Percentiles rank a stretch among this genome's conserved stretches.
phyloP scores from a whole-genome alignment of 2,329 filamentous ascomycete genomes.

The Trichoderma sp. region DNA sequence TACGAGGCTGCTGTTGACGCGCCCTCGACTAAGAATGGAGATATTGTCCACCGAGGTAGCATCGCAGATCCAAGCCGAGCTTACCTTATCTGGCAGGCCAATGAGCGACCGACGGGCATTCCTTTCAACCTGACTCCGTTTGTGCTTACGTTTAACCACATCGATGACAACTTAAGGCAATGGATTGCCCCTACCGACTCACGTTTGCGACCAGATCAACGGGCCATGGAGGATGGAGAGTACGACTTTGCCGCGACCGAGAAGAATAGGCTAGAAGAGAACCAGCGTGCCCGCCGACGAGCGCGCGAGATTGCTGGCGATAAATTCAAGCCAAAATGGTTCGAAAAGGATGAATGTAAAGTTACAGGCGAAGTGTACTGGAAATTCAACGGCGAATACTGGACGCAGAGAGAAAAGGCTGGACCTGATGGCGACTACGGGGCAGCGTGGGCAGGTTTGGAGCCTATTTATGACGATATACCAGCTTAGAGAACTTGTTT shows the following conservation, averaged over 20 bases:
- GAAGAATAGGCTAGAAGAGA: conserved; percentile 93
- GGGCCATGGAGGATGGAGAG: conserved; percentile 98
- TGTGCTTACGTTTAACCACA: conserved; percentile 88
- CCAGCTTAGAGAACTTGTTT: not conserved
- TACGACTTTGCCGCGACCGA: conserved; percentile 92
- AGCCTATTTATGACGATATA: conserved; percentile 68
- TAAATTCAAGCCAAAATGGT: conserved; percentile 86
- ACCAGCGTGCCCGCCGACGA: conserved; percentile 76
- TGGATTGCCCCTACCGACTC: conserved; percentile 92
- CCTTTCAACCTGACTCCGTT: conserved; percentile 98
- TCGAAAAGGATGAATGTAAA: conserved; percentile 71
- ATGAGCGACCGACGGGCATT: conserved; percentile 77
- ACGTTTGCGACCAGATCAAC: conserved; percentile 87
- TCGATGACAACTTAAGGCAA: conserved; percentile 77
- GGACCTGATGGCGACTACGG: conserved; percentile 59
- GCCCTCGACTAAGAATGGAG: conserved; percentile 44
- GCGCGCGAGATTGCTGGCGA: conserved; percentile 76
- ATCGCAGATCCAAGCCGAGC: conserved; percentile 72
- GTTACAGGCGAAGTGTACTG: conserved; percentile 88
- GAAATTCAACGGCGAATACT: conserved; percentile 88
- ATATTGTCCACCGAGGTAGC: conserved; percentile 52
- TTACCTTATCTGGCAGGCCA: conserved; percentile 91
- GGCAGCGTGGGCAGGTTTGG: conserved; percentile 70
- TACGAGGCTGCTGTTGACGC: conserved; percentile 76
- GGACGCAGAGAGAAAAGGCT: conserved; percentile 71